Percentiles rank a stretch among this genome's conserved stretches.
These are phyloP conservation scores for Hypoxylon fuscum DNA, from an alignment of 495 filamentous ascomycete species.

Conservation along the genomic window DNA sequence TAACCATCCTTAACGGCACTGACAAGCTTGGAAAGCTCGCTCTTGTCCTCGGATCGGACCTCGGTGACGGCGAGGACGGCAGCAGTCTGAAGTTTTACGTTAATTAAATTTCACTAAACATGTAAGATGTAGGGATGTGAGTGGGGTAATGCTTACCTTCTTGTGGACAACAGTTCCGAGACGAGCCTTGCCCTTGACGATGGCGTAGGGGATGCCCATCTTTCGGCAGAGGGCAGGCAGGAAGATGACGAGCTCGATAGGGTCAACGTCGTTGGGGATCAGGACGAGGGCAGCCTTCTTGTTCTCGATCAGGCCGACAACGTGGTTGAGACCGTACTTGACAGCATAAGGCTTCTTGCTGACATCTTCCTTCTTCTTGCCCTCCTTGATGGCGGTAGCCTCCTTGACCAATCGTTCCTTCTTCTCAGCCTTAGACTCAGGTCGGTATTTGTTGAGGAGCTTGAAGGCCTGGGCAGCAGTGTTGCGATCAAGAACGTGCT, in stretches of 20 bases:
- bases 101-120: slow-evolving; percentile 22
- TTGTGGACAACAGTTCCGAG: slow-evolving; percentile 99
- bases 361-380: slow-evolving; percentile 99
- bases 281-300: slow-evolving; percentile 99
- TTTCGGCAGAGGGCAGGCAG: slow-evolving; percentile 98
- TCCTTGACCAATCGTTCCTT: slow-evolving; percentile 99
- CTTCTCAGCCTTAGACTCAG: slow-evolving; percentile 99
- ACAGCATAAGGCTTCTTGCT: slow-evolving; percentile 99
- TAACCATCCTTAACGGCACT: slow-evolving; percentile 98
- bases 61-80: slow-evolving; percentile 96
- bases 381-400: slow-evolving; percentile 94
- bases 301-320: slow-evolving; percentile 99
- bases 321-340: slow-evolving; percentile 99
- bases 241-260: slow-evolving; percentile 99
- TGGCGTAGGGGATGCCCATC: slow-evolving; percentile 99
- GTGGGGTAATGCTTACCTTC: slow-evolving; percentile 75
- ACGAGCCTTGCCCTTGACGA: slow-evolving; percentile 99
- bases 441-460: slow-evolving; percentile 99
- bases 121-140: neutral
- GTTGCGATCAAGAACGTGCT: slow-evolving; percentile 97
- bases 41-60: slow-evolving; percentile 96
- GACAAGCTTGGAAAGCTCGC: slow-evolving; percentile 94
- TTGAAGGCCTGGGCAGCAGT: slow-evolving; percentile 95
- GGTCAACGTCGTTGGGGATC: slow-evolving; percentile 99
- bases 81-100: slow-evolving; percentile 77